These are phyloP conservation scores for Monotropa hypopitys DNA, from an alignment of 179 eudicot species.

Conservation along the genomic window DNA sequence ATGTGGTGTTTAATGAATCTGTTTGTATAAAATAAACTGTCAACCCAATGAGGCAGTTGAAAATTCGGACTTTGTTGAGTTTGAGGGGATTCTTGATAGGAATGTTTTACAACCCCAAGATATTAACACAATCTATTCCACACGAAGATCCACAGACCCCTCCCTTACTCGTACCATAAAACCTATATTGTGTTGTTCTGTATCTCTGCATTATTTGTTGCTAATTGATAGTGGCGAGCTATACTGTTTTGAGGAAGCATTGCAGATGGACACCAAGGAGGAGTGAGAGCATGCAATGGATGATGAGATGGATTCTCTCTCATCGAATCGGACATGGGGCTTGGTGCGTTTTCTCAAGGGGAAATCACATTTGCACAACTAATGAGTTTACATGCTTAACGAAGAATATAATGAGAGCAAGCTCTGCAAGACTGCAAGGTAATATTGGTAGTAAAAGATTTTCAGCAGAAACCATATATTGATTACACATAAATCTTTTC, in stretches of 20 bases:
- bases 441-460: neutral
- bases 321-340: neutral
- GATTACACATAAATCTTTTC: neutral
- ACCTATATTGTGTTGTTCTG: no score
- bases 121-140: no score
- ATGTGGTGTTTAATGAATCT: no score
- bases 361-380: neutral
- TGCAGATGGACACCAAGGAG: no score
- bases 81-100: no score
- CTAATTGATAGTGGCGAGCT: no score
- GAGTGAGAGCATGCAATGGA: neutral
- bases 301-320: conserved; percentile 1
- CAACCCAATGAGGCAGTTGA: neutral
- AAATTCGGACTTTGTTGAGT: neutral
- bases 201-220: no score
- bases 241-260: no score
- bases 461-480: neutral
- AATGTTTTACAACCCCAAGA: no score
- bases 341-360: neutral
- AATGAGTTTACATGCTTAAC: neutral
- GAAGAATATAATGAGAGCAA: neutral
- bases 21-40: neutral
- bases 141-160: no score
- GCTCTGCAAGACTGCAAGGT: neutral
- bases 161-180: no score